phyloP scores from a whole-genome alignment of 495 filamentous ascomycete genomes.

The Cercophora newfieldiana region DNA sequence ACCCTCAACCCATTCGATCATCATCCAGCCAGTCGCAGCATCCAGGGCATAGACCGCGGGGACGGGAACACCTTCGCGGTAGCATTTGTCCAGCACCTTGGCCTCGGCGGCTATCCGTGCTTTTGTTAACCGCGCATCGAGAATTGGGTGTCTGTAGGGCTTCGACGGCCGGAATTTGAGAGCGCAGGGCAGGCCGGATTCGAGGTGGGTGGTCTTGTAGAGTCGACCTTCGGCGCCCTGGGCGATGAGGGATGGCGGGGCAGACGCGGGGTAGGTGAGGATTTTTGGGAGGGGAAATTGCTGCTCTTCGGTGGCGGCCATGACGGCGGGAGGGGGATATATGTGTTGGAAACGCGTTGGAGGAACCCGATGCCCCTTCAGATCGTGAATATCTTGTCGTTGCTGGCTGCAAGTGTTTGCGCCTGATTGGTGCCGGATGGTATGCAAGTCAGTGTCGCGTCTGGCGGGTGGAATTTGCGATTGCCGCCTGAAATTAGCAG shows the following conservation, averaged over 20 bases:
- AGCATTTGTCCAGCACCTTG: constrained; percentile 72
- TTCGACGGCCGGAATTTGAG: constrained; percentile 94
- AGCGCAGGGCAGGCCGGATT: constrained; percentile 65
- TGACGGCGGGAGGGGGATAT: background rate
- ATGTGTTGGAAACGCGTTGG: background rate
- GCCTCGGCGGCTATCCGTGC: constrained; percentile 86
- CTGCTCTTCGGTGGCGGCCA: constrained; percentile 19
- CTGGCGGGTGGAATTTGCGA: constrained; percentile 4
- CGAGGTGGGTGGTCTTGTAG: constrained; percentile 82
- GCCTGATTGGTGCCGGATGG: constrained; percentile 2
- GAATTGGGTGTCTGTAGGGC: constrained; percentile 85
- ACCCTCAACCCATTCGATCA: constrained; percentile 91
- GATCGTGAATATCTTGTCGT: background rate
- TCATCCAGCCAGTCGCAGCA: constrained; percentile 74
- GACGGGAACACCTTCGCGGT: constrained; percentile 73
- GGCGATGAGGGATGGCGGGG: constrained; percentile 63
- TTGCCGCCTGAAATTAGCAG: constrained; percentile 7
- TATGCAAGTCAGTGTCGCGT: background rate
- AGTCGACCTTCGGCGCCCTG: constrained; percentile 96
- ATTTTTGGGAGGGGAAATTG: constrained; percentile 59
- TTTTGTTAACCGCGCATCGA: constrained; percentile 84
- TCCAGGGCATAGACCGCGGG: constrained; percentile 77
- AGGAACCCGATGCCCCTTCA: background rate
- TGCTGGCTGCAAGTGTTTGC: background rate
- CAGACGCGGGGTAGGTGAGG: constrained; percentile 61